Evolutionary conservation across 2,329 filamentous ascomycete species (phyloP).

Genomic region (Ascochyta pisi): DNA sequence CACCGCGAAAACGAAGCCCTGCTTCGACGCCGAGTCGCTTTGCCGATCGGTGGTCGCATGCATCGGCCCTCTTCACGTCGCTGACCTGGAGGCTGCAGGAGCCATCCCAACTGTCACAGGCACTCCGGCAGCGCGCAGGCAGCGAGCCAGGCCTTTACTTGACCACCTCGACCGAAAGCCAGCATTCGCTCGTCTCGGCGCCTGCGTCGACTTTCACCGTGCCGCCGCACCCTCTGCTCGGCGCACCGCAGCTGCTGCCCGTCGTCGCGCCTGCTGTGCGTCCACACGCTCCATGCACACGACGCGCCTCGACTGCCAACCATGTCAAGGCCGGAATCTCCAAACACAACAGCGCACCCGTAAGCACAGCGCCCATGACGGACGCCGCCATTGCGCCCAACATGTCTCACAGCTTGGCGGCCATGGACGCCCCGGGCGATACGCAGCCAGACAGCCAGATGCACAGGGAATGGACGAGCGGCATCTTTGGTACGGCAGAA

Average conservation of each 20-base stretch:
- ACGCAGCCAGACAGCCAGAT: constrained; percentile 58
- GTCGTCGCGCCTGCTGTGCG: constrained; percentile 17
- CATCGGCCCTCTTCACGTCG: constrained; percentile 25
- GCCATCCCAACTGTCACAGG: constrained; percentile 47
- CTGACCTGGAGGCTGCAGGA: constrained; percentile 40
- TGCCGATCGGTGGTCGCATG: constrained; percentile 28
- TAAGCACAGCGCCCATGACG: constrained; percentile 27
- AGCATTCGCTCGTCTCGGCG: constrained; percentile 18
- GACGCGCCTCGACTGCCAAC: constrained; percentile 39
- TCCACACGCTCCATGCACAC: constrained; percentile 24
- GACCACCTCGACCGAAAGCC: constrained; percentile 34
- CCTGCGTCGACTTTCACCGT: constrained; percentile 13
- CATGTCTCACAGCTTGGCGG: constrained; percentile 49
- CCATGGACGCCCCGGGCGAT: constrained; percentile 50
- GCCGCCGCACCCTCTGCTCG: constrained; percentile 12
- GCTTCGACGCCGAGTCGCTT: constrained; percentile 29
- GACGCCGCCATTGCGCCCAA: constrained; percentile 27
- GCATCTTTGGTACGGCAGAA: constrained; percentile 23
- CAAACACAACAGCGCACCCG: constrained; percentile 43
- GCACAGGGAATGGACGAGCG: constrained; percentile 50
- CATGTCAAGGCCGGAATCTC: constrained; percentile 42
- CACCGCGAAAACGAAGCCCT: constrained; percentile 23
- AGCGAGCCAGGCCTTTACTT: constrained; percentile 30
- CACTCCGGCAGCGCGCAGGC: constrained; percentile 45
- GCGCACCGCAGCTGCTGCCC: constrained; percentile 21